These are phyloP conservation scores for Malassezia globosa DNA, from an alignment of 1,284 basidiomycete genomes.

Conservation along the genomic window DNA sequence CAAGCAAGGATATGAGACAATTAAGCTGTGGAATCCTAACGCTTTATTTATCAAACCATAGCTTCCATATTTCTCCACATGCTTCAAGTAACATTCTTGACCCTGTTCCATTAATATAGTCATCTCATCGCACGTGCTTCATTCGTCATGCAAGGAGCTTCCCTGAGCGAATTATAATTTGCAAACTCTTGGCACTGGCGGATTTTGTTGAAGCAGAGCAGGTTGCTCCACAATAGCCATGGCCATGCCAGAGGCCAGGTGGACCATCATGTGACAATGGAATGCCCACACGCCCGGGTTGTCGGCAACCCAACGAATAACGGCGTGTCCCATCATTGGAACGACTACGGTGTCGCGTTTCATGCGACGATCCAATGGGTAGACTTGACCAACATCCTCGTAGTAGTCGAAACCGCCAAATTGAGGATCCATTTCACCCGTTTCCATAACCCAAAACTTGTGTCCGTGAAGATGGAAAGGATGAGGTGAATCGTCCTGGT, in stretches of 20 bases:
- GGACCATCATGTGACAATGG: conserved; percentile 26
- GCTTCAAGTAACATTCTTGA: too few relatives aligned
- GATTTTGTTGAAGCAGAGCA: not conserved
- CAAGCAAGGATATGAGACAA: too few relatives aligned
- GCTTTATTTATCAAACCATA: too few relatives aligned
- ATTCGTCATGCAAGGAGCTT: too few relatives aligned
- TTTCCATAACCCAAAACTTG: conserved; percentile 49
- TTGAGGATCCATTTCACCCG: conserved; percentile 20
- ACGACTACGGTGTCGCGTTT: conserved; percentile 32
- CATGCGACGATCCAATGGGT: conserved; percentile 17
- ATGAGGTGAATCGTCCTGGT: conserved; percentile 50
- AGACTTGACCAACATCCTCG: conserved; percentile 2
- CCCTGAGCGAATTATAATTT: not conserved
- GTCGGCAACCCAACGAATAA: conserved; percentile 29
- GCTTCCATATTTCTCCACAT: too few relatives aligned
- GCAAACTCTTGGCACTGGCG: not conserved
- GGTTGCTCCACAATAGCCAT: conserved; percentile 21
- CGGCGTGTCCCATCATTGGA: conserved; percentile 27
- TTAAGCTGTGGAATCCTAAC: too few relatives aligned
- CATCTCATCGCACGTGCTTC: too few relatives aligned
- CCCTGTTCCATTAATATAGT: too few relatives aligned
- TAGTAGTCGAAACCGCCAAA: conserved; percentile 9
- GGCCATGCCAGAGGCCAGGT: conserved; percentile 22
- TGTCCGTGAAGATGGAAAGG: conserved; percentile 51
- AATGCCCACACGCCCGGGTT: conserved; percentile 35